These are phyloP conservation scores for Colletotrichum karsti DNA, from an alignment of 2,329 filamentous ascomycete genomes.

Conservation along the genomic window DNA sequence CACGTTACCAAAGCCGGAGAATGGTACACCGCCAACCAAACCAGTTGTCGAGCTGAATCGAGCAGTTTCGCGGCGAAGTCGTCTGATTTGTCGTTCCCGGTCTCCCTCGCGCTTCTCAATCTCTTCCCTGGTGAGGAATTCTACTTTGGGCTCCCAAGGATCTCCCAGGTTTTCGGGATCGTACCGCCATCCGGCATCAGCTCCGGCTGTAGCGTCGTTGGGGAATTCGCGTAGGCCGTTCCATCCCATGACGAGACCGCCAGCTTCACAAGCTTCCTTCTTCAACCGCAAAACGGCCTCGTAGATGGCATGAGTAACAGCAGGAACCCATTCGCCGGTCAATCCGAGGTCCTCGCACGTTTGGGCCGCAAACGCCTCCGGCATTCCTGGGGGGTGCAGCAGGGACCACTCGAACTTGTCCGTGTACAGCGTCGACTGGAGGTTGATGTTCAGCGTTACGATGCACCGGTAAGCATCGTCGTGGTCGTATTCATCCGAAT, in stretches of 20 bases:
- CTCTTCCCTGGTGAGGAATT: constrained; percentile 88
- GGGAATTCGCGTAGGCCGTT: constrained; percentile 75
- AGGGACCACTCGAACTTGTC: constrained; percentile 99
- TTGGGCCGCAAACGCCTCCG: constrained; percentile 89
- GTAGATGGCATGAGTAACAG: constrained; percentile 96
- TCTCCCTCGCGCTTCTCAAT: constrained; percentile 98
- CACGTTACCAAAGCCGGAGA: constrained; percentile 59
- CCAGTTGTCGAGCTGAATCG: constrained; percentile 88
- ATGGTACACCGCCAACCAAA: constrained; percentile 79
- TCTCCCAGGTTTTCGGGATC: constrained; percentile 89
- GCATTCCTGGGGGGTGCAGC: constrained; percentile 88
- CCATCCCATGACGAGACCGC: constrained; percentile 81
- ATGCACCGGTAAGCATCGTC: constrained; percentile 96
- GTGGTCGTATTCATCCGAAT: constrained; percentile 81
- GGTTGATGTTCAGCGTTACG: constrained; percentile 88
- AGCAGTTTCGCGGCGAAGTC: constrained; percentile 89
- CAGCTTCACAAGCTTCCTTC: constrained; percentile 95
- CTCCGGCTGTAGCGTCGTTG: constrained; percentile 86
- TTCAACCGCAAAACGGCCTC: constrained; percentile 92
- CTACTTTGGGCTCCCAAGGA: constrained; percentile 85
- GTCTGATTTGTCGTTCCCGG: constrained; percentile 87
- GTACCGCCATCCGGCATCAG: constrained; percentile 91
- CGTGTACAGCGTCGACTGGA: constrained; percentile 90
- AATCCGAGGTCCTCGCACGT: constrained; percentile 94
- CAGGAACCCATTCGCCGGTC: constrained; percentile 90